Base-by-base conservation (phyloP, 2,329 filamentous ascomycete species). In the Aspergillus aculeatus region DNA sequence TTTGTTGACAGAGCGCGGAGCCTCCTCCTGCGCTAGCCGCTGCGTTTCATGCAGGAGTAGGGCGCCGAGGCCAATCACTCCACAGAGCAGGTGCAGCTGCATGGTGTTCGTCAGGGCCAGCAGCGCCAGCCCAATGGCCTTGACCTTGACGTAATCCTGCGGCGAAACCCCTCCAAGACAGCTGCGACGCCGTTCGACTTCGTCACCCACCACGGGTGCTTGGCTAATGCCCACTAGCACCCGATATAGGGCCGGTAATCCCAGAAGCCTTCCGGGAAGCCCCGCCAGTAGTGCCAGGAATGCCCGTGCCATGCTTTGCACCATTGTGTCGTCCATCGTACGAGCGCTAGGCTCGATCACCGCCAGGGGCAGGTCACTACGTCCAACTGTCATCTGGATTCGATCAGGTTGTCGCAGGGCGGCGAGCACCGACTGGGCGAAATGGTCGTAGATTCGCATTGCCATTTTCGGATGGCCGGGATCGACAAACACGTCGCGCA, bases 81-180 rank as follows among this genome's bases (percentile, higher is more conserved):
- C 72, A 57, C 75, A 78, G 57, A 78, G 73, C 23, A 79, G 68
- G 26, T 75, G 74, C 47, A 76, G 66, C 57, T 78, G 74, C 69
- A 76, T 73, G 38, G 75, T 69, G 48, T 64, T 71, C 11, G 74
- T 73, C 56, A 76, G 60, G 6, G 73, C 74, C 35, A 76, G 61
- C 7, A 78, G 67, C 24, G 75, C 77, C 24, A 77, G 68, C 1
- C 74, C 65, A 14, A 77, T 73, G n/a, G 74, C 69, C 50, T 71
- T 69, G 19, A 70, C 66, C 56, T 69, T 71, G 5, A 63, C 64
- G 10, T 68, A 66, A 11, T 62, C 60, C 9, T 63, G 47, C 14
- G 66, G 52, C 5, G 64, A 63, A n/a, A 69, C 26, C 11, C 65
- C 65, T 1, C 59, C 59, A 12, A 71, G 58, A 50, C 66, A 69